Percentiles rank a stretch among this genome's conserved stretches.
phyloP scores from a whole-genome alignment of 2,329 filamentous ascomycete genomes.

The Ophiognomonia clavigignenti-juglandacearum region DNA sequence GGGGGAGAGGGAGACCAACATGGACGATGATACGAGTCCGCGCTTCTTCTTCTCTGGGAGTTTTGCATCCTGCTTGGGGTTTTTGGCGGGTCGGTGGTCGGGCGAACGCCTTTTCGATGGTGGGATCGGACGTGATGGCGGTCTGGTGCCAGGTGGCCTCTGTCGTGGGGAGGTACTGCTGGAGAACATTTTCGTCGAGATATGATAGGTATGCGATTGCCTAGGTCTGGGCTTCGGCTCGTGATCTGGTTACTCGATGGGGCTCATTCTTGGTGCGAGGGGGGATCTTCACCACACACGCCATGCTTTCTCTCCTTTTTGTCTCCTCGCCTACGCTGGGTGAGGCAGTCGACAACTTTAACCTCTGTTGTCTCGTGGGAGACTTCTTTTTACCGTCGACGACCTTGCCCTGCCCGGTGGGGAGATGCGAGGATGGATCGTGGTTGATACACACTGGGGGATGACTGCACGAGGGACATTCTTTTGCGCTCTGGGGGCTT shows the following conservation, averaged over 20 bases:
- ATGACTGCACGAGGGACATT: too few relatives aligned
- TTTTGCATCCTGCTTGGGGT: constrained; percentile 16
- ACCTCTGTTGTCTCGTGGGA: constrained; percentile 33
- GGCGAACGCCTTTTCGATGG: constrained; percentile 34
- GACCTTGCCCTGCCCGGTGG: constrained; percentile 19
- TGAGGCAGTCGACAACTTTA: constrained; percentile 39
- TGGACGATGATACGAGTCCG: constrained; percentile 93
- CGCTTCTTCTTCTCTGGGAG: constrained; percentile 32
- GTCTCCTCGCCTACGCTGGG: constrained; percentile 43
- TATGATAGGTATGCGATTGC: constrained; percentile 99
- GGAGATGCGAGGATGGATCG: constrained; percentile 10
- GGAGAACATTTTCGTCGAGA: constrained; percentile 78
- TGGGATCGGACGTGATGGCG: constrained; percentile 31
- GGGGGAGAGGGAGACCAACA: constrained; percentile 40
- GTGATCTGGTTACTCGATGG: constrained; percentile 90
- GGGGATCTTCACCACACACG: constrained; percentile 43
- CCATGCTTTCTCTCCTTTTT: constrained; percentile 33
- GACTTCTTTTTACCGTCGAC: constrained; percentile 22
- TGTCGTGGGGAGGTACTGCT: constrained; percentile 41
- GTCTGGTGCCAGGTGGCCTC: constrained; percentile 34
- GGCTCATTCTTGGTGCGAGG: constrained; percentile 99
- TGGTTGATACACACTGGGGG: constrained; percentile 18
- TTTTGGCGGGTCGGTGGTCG: constrained; percentile 21
- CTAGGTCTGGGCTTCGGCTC: constrained; percentile 22
- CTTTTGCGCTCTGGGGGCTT: too few relatives aligned